Evolutionary conservation across 2,329 filamentous ascomycete species (phyloP).

Genomic region (Rhynchosporium graminicola): DNA sequence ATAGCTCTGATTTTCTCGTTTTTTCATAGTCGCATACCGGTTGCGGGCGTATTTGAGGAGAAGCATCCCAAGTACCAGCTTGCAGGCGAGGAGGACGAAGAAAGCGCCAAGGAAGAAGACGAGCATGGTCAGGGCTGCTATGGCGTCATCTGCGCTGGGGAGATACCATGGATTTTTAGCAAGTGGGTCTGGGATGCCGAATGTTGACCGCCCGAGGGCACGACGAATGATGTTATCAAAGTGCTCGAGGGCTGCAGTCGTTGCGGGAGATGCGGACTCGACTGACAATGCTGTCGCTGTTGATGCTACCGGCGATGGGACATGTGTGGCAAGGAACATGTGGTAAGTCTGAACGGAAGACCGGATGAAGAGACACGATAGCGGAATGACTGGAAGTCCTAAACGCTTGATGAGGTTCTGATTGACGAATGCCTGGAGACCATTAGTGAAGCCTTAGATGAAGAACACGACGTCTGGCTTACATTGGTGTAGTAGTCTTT

Average conservation of each 20-base stretch:
- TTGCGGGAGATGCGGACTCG: slow-evolving; percentile 70
- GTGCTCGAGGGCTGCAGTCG: slow-evolving; percentile 74
- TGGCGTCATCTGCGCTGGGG: slow-evolving; percentile 63
- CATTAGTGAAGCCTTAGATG: slow-evolving; percentile 29
- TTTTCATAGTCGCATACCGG: slow-evolving; percentile 78
- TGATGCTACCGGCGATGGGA: slow-evolving; percentile 72
- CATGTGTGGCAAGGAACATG: slow-evolving; percentile 90
- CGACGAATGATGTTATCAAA: slow-evolving; percentile 77
- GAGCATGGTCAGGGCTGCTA: slow-evolving; percentile 78
- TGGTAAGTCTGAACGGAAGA: slow-evolving; percentile 95
- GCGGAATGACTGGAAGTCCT: slow-evolving; percentile 85
- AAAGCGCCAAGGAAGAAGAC: slow-evolving; percentile 84
- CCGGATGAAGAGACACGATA: slow-evolving; percentile 93
- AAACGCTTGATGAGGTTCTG: slow-evolving; percentile 88
- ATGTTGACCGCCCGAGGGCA: slow-evolving; percentile 73
- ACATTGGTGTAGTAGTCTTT: slow-evolving; percentile 98
- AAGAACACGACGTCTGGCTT: slow-evolving; percentile 39
- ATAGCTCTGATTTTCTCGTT: slow-evolving; percentile 59
- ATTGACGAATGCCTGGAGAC: slow-evolving; percentile 74
- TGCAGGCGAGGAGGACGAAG: slow-evolving; percentile 79
- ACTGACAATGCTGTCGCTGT: slow-evolving; percentile 65
- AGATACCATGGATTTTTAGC: slow-evolving; percentile 40
- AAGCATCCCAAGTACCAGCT: slow-evolving; percentile 85
- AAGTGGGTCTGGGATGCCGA: slow-evolving; percentile 48
- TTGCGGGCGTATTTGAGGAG: slow-evolving; percentile 77